A percentile compares a stretch with the other conserved stretches of the same genome.
These are phyloP conservation scores for Herpetospermum pedunculosum DNA, from an alignment of 306 rosid species.

Conservation along the genomic window DNA sequence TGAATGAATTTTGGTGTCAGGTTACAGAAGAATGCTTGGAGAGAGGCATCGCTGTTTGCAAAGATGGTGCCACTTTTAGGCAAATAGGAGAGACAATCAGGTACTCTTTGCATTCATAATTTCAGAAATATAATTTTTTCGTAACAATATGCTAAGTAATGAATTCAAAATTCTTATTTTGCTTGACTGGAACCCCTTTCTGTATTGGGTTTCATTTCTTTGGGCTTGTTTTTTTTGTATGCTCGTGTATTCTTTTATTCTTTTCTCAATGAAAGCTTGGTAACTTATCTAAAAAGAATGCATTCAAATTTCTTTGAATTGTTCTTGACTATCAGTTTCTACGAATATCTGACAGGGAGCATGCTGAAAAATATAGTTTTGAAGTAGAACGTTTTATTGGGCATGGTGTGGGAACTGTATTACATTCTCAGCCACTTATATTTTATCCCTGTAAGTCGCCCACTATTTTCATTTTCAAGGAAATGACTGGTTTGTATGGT, in stretches of 20 bases:
- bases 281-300: no score
- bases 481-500: no score
- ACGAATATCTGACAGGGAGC: slow-evolving; percentile 36
- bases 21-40: slow-evolving; percentile 84
- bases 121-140: no score
- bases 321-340: not conserved
- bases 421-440: slow-evolving; percentile 79
- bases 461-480: not conserved
- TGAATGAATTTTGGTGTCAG: slow-evolving; percentile 19
- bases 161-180: no score
- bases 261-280: no score
- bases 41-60: slow-evolving; percentile 77
- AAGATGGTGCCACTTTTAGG: slow-evolving; percentile 66
- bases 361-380: slow-evolving; percentile 68
- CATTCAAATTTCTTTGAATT: not conserved
- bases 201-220: no score
- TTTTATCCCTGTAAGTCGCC: slow-evolving; percentile 53
- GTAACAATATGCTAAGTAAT: no score
- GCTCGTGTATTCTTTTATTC: no score
- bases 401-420: slow-evolving; percentile 87
- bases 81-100: slow-evolving; percentile 86
- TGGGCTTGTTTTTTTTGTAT: no score
- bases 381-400: slow-evolving; percentile 90
- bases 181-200: no score
- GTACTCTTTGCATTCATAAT: slow-evolving; percentile 18